These are phyloP conservation scores for Rhizopogon vulgaris DNA, from an alignment of 768 basidiomycete genomes.

Conservation along the genomic window DNA sequence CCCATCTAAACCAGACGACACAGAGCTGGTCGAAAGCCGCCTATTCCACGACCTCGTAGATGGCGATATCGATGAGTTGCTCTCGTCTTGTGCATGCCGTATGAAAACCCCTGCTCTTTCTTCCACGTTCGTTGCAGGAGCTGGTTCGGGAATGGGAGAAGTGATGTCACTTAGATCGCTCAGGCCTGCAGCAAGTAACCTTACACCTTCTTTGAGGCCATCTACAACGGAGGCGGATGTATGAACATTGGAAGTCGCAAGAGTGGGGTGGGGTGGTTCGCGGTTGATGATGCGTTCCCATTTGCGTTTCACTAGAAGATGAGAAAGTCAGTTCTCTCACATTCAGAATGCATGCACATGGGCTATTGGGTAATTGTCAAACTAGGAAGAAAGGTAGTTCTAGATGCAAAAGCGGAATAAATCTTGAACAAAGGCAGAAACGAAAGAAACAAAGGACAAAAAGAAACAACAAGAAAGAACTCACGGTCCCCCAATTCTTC, in stretches of 20 bases:
- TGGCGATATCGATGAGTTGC: constrained; percentile 26
- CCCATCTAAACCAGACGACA: constrained; percentile 39
- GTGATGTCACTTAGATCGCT: constrained; percentile 23
- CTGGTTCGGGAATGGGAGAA: constrained; percentile 10
- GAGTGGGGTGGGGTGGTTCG: constrained; percentile 6
- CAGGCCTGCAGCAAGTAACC: constrained; percentile 47
- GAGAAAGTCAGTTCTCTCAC: neutral
- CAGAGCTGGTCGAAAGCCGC: constrained; percentile 40
- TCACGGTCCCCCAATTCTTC: constrained; percentile 60
- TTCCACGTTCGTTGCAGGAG: constrained; percentile 7
- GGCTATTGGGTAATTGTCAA: neutral
- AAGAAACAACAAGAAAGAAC: constrained; percentile 13
- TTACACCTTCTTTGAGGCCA: constrained; percentile 60
- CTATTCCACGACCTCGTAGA: constrained; percentile 19
- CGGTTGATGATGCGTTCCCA: constrained; percentile 78
- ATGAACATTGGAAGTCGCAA: neutral
- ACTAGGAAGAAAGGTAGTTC: no score
- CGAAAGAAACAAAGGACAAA: neutral
- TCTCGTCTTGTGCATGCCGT: constrained; percentile 6
- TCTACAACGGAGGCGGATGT: constrained; percentile 37
- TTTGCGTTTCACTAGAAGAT: constrained; percentile 60
- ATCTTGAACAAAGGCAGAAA: neutral
- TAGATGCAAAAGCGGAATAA: neutral
- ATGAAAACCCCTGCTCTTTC: constrained; percentile 10
- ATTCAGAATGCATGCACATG: neutral